Percentiles rank a stretch among this genome's conserved stretches.
Evolutionary conservation across 257 asterid species (phyloP).

Genomic region (Solanum gandarillasii): DNA sequence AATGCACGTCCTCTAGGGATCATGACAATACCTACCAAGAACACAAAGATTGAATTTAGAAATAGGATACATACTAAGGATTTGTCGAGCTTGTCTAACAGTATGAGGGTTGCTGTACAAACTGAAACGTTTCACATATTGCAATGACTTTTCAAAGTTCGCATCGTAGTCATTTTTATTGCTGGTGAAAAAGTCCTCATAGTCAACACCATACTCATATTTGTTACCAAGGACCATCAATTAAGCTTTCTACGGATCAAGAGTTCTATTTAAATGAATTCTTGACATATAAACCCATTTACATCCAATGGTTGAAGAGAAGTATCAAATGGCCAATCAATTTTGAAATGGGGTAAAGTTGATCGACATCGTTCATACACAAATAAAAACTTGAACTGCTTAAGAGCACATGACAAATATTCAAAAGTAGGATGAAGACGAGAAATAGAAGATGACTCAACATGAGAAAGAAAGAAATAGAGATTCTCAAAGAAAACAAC

Average conservation of each 20-base stretch:
- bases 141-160: background rate
- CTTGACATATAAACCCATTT: background rate
- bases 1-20: no score
- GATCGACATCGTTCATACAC: background rate
- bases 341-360: background rate
- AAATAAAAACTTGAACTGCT: no score
- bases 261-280: background rate
- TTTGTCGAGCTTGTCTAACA: no score
- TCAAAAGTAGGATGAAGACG: background rate
- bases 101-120: no score
- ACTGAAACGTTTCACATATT: no score
- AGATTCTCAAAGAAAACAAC: background rate
- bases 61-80: no score
- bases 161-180: background rate
- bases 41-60: no score
- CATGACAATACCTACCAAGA: no score
- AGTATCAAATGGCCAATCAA: background rate
- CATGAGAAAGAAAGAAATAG: background rate
- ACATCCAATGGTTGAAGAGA: background rate
- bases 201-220: background rate
- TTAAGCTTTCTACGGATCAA: no score
- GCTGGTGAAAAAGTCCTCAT: background rate
- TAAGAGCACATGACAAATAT: background rate
- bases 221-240: background rate
- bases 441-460: background rate